These are phyloP conservation scores for Golovinomyces cichoracearum DNA, from an alignment of 2,329 filamentous ascomycete genomes.

Conservation along the genomic window DNA sequence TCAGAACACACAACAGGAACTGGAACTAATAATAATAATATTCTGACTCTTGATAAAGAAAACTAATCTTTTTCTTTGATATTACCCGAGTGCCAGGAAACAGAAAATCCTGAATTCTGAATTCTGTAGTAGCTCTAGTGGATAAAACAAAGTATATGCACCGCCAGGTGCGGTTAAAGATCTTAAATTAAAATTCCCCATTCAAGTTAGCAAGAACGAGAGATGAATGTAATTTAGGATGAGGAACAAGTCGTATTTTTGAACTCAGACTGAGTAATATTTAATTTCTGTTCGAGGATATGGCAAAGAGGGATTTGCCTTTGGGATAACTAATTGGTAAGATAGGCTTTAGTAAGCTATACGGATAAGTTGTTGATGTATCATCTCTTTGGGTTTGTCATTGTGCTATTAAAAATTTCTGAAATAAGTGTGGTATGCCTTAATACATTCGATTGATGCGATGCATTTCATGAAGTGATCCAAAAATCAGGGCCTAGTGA, in stretches of 20 bases:
- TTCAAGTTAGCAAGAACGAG: not conserved
- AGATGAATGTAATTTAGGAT: not conserved
- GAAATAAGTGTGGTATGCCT: no score
- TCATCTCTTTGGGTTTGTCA: no score
- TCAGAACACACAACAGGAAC: not conserved
- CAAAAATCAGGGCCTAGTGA: no score
- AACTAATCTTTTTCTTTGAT: not conserved
- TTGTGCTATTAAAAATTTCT: no score
- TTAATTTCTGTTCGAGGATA: not conserved
- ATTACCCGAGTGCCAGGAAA: not conserved
- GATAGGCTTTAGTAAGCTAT: no score
- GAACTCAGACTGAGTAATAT: not conserved
- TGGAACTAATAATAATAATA: not conserved
- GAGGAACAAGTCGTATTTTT: not conserved
- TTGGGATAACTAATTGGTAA: not conserved
- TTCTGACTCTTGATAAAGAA: not conserved
- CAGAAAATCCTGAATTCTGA: not conserved
- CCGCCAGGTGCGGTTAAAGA: not conserved
- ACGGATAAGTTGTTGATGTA: no score
- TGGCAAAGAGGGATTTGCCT: not conserved
- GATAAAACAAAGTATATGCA: not conserved
- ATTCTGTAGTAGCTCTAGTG: not conserved
- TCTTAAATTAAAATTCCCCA: not conserved
- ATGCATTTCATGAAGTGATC: no score
- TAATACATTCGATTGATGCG: no score